These are phyloP conservation scores for Penicillium janthinellum DNA, from an alignment of 2,329 filamentous ascomycete species.

Conservation along the genomic window DNA sequence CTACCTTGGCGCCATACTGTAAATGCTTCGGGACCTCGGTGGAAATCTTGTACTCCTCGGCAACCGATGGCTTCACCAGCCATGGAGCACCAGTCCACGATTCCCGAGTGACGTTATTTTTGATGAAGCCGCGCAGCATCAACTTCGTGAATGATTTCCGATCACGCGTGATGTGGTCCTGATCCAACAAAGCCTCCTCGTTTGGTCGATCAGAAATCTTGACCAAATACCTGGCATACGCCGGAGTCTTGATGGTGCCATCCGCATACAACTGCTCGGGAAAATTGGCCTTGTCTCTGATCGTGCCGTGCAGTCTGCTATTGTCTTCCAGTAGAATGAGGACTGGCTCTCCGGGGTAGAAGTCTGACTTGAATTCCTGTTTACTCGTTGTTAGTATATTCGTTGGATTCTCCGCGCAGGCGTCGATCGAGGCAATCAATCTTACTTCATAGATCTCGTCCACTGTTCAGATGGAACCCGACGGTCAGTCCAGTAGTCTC, in stretches of 20 bases:
- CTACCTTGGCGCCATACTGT: constrained; percentile 75
- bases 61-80: constrained; percentile 86
- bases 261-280: constrained; percentile 61
- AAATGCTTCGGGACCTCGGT: constrained; percentile 83
- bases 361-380: constrained; percentile 79
- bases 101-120: constrained; percentile 88
- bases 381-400: constrained; percentile 8
- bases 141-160: constrained; percentile 93
- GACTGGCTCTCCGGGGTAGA: constrained; percentile 85
- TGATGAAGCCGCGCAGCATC: constrained; percentile 89
- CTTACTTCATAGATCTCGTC: constrained; percentile 54
- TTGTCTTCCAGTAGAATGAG: constrained; percentile 70
- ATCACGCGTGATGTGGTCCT: constrained; percentile 80
- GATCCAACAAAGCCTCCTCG: constrained; percentile 76
- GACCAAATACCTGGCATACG: constrained; percentile 79
- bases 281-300: constrained; percentile 84
- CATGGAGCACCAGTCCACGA: constrained; percentile 96
- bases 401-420: neutral
- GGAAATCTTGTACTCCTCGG: constrained; percentile 80
- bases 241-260: constrained; percentile 66
- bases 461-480: constrained; percentile 35
- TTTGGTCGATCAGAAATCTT: constrained; percentile 68
- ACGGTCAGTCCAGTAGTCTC: constrained; percentile 21
- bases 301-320: constrained; percentile 70
- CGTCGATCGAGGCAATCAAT: constrained; percentile 7